These are phyloP conservation scores for Plasmodium chabaudi DNA, from an alignment of 169 alveolate genomes.

Conservation along the genomic window DNA sequence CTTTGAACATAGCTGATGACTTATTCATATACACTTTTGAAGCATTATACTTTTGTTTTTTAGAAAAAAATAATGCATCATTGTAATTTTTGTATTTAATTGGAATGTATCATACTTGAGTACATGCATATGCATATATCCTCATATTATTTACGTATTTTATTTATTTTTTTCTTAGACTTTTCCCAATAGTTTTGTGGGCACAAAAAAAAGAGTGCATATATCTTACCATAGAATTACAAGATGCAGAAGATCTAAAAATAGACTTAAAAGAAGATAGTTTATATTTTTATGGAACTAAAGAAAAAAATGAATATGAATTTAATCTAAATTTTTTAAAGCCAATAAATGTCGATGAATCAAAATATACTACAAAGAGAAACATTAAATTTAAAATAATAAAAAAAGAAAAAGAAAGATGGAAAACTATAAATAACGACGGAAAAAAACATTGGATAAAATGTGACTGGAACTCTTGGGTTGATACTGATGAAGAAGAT, in stretches of 20 bases:
- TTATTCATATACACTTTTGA: no score
- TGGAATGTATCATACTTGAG: not conserved
- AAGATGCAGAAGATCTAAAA: slow-evolving; percentile 75
- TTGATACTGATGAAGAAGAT: slow-evolving; percentile 86
- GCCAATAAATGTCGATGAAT: slow-evolving; percentile 83
- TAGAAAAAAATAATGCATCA: not conserved
- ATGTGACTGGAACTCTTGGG: slow-evolving; percentile 88
- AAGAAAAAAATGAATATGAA: slow-evolving; percentile 82
- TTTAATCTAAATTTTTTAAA: slow-evolving; percentile 81
- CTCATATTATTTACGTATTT: slow-evolving; percentile 6
- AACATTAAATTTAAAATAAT: slow-evolving; percentile 82
- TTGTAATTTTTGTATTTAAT: not conserved
- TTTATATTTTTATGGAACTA: slow-evolving; percentile 77
- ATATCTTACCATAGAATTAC: slow-evolving; percentile 81
- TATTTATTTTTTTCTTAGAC: slow-evolving; percentile 42
- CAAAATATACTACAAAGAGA: slow-evolving; percentile 78
- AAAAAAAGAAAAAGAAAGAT: slow-evolving; percentile 82
- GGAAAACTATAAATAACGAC: slow-evolving; percentile 84
- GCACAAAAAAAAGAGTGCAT: slow-evolving; percentile 86
- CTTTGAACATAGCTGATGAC: no score
- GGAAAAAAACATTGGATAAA: slow-evolving; percentile 87
- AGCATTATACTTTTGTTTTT: not conserved
- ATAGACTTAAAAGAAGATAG: slow-evolving; percentile 80
- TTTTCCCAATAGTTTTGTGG: slow-evolving; percentile 86
- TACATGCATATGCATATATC: slow-evolving; percentile 24